Percentiles rank a stretch among this genome's conserved stretches.
Conservation (phyloP, 2,329 filamentous ascomycete species). For the Penicillium brevicompactum region DNA sequence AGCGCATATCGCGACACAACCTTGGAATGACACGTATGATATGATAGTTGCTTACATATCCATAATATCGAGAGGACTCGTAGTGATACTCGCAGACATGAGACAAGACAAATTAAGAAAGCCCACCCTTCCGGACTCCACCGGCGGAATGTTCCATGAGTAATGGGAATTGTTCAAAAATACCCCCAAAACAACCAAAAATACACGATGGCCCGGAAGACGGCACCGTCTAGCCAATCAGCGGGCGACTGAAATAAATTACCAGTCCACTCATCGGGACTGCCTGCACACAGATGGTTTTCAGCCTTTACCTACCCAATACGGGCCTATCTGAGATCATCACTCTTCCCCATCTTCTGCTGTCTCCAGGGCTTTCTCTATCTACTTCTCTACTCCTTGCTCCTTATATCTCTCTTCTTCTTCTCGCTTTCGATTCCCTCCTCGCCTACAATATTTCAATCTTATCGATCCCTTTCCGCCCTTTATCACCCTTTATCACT, state of each 20-base stretch:
- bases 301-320: constrained; percentile 26
- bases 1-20: no score
- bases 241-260: constrained; percentile 2
- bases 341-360: constrained; percentile 12
- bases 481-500: background rate
- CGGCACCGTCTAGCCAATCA: constrained; percentile 19
- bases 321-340: constrained; percentile 23
- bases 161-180: constrained; percentile 7
- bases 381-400: constrained; percentile 9
- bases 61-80: no score
- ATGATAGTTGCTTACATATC: no score
- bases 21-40: no score
- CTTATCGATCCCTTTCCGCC: background rate
- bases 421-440: background rate
- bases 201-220: constrained; percentile 10
- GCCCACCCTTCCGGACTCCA: constrained; percentile 18
- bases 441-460: background rate
- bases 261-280: background rate
- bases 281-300: background rate
- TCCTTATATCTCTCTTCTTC: constrained; percentile 1
- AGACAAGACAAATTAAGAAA: background rate
- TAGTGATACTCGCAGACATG: no score
- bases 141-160: constrained; percentile 28
- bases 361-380: constrained; percentile 6
- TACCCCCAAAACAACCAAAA: background rate